phyloP scores from a whole-genome alignment of 208 protist genomes.

The Crithidia sp. region DNA sequence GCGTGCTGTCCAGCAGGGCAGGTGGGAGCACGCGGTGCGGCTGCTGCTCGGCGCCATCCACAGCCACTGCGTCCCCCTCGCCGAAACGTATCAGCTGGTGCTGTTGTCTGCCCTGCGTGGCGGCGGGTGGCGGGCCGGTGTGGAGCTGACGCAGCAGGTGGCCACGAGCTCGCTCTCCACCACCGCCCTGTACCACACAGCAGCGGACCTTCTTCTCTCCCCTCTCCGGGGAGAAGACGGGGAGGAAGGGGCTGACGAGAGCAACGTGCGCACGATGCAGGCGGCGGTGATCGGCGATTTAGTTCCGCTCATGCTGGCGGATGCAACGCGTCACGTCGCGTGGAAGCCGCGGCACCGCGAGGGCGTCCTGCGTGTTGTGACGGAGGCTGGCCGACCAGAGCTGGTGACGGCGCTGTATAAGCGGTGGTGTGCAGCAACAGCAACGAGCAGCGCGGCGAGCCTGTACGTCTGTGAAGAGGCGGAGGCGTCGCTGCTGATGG shows the following conservation, averaged over 20 bases:
- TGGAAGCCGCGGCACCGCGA: slow-evolving; percentile 32
- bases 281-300: slow-evolving; percentile 13
- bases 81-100: slow-evolving; percentile 67
- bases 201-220: slow-evolving; percentile 49
- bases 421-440: slow-evolving; percentile 13
- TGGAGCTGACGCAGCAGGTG: slow-evolving; percentile 53
- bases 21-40: slow-evolving; percentile 50
- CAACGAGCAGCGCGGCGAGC: no score
- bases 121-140: slow-evolving; percentile 47
- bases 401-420: slow-evolving; percentile 14
- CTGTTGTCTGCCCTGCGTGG: slow-evolving; percentile 42
- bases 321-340: slow-evolving; percentile 25
- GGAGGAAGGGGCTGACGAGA: neutral
- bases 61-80: slow-evolving; percentile 61
- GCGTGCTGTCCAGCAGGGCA: slow-evolving; percentile 39
- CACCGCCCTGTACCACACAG: slow-evolving; percentile 59
- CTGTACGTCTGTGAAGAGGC: slow-evolving; percentile 7
- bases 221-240: no score
- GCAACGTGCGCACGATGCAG: neutral
- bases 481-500: slow-evolving; percentile 26
- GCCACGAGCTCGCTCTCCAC: slow-evolving; percentile 61
- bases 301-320: slow-evolving; percentile 36
- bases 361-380: slow-evolving; percentile 15
- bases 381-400: slow-evolving; percentile 2
- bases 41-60: slow-evolving; percentile 62